Evolutionary conservation across 2,329 filamentous ascomycete genomes (phyloP), one percentile per base, ranked within the genome.

Genomic region (Aurifilum marmelostoma): DNA sequence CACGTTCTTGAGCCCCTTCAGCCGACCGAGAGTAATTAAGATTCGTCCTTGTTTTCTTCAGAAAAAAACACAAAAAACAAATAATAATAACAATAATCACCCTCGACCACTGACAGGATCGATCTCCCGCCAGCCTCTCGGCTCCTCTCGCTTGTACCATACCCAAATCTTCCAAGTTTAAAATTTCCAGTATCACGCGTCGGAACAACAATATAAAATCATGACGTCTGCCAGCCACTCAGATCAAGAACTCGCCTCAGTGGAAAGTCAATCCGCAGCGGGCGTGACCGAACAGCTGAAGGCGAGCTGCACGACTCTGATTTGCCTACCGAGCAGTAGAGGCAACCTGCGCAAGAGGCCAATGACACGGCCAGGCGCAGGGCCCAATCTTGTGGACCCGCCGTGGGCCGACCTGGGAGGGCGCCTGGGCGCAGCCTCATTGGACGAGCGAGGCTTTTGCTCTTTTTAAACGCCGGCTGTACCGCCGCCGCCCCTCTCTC

Each of bases 311-410:
- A 39, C 47, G 56, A 29, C 43, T 47, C 59, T 71, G 69, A 71
- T 71, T 71, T 65, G 52, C 59, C 62, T 4, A 8, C 34, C 8
- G 34, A 4, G 34, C 8, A 34, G 34, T 54, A 61, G 34, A 65
- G 65, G 61, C 67, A 61, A 54, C n/a, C 50, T 41, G 69, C 24
- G 47, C 64, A 12, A 37, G 61, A 37, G 61, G 69, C 69, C 69
- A 71, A 71, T 71, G 21, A 65, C 16, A 41, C 62, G 61, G 58
- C 63, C 59, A 66, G 64, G 47, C 65, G 67, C 69, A 64, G 47
- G 67, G 63, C 56, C 67, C 58, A 71, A 71, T 71, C 69, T 71
- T 47, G 64, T 71, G 67, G 66, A 50, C 64, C 67, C 67, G 62
- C 65, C 43, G 27, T 64, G 60, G 34, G 56, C 41, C 65, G 21